These are phyloP conservation scores for Talaromyces rugulosus DNA, from an alignment of 2,329 filamentous ascomycete species.

Conservation along the genomic window DNA sequence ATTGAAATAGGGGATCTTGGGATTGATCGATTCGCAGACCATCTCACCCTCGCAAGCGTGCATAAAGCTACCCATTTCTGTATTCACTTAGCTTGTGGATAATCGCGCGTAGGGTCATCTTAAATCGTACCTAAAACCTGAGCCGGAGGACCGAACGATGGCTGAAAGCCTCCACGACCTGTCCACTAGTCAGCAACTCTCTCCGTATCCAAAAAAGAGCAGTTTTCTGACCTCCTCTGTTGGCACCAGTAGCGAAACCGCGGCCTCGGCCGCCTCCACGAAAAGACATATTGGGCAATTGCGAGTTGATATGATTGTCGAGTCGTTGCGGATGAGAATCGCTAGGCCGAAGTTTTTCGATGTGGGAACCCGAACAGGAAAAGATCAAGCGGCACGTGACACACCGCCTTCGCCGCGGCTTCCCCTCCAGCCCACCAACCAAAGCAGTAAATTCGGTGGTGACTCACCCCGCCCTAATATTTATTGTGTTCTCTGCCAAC, in stretches of 20 bases:
- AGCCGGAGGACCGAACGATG: slow-evolving; percentile 60
- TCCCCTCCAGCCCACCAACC: slow-evolving; percentile 19
- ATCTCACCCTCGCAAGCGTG: slow-evolving; percentile 97
- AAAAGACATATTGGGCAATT: slow-evolving; percentile 62
- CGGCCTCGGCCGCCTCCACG: slow-evolving; percentile 53
- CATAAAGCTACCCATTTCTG: slow-evolving; percentile 90
- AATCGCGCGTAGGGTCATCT: background rate
- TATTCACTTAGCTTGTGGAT: slow-evolving; percentile 26
- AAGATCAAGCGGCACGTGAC: slow-evolving; percentile 34
- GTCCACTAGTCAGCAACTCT: slow-evolving; percentile 18
- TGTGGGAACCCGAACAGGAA: slow-evolving; percentile 42
- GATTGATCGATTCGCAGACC: slow-evolving; percentile 91
- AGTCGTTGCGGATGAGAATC: slow-evolving; percentile 27
- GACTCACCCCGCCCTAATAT: slow-evolving; percentile 10
- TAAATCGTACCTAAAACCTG: slow-evolving; percentile 51
- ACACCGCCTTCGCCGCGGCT: slow-evolving; percentile 30
- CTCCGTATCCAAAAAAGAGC: background rate
- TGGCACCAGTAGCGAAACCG: slow-evolving; percentile 49
- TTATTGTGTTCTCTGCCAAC: slow-evolving; percentile 1
- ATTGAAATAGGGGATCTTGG: slow-evolving; percentile 98
- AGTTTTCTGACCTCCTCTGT: slow-evolving; percentile 42
- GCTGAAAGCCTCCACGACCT: slow-evolving; percentile 61
- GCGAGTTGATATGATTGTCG: slow-evolving; percentile 16
- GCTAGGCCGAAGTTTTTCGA: slow-evolving; percentile 28
- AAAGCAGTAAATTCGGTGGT: slow-evolving; percentile 8